Conservation (phyloP, 2,329 filamentous ascomycete genomes). For the Lecanosticta acicola region DNA sequence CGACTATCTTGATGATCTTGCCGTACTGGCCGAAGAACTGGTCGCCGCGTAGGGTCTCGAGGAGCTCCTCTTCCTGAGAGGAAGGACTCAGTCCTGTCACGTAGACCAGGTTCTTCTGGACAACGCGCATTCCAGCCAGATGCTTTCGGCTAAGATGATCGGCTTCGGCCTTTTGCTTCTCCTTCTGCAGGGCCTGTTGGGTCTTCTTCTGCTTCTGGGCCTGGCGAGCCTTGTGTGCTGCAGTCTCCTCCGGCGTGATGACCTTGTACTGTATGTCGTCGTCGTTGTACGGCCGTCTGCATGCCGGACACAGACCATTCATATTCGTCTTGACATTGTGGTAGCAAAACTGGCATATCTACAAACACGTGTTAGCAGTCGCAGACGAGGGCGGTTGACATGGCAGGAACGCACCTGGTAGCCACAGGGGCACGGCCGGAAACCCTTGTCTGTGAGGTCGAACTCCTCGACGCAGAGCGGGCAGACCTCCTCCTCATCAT, state of each 20-base stretch:
- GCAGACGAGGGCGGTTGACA: not conserved
- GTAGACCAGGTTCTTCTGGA: slow-evolving; percentile 98
- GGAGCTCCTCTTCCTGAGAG: slow-evolving; percentile 83
- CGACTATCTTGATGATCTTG: slow-evolving; percentile 97
- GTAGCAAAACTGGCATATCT: slow-evolving; percentile 99
- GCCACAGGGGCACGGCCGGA: slow-evolving; percentile 92
- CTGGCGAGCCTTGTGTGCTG: slow-evolving; percentile 65
- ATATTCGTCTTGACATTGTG: slow-evolving; percentile 99
- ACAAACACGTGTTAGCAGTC: slow-evolving; percentile 13
- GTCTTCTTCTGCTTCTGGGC: slow-evolving; percentile 86
- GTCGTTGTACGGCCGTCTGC: slow-evolving; percentile 89
- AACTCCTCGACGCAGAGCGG: slow-evolving; percentile 99
- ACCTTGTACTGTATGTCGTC: slow-evolving; percentile 96
- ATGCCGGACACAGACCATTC: slow-evolving; percentile 96
- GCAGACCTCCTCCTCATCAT: slow-evolving; percentile 57
- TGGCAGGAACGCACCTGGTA: slow-evolving; percentile 71
- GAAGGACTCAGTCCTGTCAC: slow-evolving; percentile 90
- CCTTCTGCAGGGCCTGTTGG: slow-evolving; percentile 82
- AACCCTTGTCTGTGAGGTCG: slow-evolving; percentile 94
- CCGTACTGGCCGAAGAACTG: slow-evolving; percentile 98
- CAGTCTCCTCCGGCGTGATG: slow-evolving; percentile 86
- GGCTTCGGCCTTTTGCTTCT: slow-evolving; percentile 91
- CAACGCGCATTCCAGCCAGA: slow-evolving; percentile 86
- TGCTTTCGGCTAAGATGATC: slow-evolving; percentile 95
- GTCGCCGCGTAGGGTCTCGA: slow-evolving; percentile 81